Evolutionary conservation across 2,329 filamentous ascomycete species (phyloP).

Genomic region (Phaeosphaeria sp.): DNA sequence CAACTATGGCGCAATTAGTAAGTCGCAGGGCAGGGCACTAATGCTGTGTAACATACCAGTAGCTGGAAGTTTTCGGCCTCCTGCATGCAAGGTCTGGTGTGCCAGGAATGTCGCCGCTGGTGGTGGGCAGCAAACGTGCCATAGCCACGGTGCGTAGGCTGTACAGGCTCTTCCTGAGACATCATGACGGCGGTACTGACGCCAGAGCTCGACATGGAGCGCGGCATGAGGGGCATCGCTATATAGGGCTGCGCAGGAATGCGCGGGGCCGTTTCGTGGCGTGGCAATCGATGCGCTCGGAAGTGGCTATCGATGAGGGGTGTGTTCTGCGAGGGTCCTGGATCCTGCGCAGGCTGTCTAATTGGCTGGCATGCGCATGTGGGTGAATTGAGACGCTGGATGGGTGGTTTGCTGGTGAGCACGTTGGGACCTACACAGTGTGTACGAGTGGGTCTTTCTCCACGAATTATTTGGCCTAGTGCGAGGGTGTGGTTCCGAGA

Average conservation of each 20-base stretch:
- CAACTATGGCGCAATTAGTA: conserved; percentile 57
- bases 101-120: conserved; percentile 56
- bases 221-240: conserved; percentile 31
- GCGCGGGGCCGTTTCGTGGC: conserved; percentile 27
- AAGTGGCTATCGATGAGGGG: background rate
- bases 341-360: conserved; percentile 12
- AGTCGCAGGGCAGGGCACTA: background rate
- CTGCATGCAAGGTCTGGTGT: conserved; percentile 52
- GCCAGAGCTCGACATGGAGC: conserved; percentile 25
- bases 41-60: conserved; percentile 36
- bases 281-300: conserved; percentile 15
- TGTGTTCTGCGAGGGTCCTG: conserved; percentile 14
- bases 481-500: conserved; percentile 23
- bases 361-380: conserved; percentile 30
- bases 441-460: conserved; percentile 24
- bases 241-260: conserved; percentile 21
- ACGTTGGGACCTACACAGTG: conserved; percentile 20
- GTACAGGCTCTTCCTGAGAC: conserved; percentile 52
- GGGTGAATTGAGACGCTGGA: conserved; percentile 23
- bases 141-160: conserved; percentile 44
- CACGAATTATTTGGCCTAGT: conserved; percentile 17
- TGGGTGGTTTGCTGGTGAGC: conserved; percentile 17
- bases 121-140: conserved; percentile 43
- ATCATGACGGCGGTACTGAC: conserved; percentile 44
- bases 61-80: conserved; percentile 57